phyloP scores from a whole-genome alignment of 2,329 filamentous ascomycete species.

The Fusarium sp. region DNA sequence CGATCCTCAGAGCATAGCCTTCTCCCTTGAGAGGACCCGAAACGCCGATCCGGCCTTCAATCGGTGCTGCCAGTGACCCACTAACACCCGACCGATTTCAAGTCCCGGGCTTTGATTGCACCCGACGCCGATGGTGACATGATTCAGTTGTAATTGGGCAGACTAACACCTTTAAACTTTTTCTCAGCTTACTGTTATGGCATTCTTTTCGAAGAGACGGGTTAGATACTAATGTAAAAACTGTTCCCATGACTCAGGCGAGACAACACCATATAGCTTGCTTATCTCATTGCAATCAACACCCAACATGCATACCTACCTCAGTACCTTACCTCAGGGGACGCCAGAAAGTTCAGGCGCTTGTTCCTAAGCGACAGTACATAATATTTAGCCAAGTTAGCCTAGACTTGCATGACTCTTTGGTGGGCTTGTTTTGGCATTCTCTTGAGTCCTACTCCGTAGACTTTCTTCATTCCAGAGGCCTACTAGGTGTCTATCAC shows the following conservation, averaged over 20 bases:
- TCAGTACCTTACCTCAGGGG: not conserved
- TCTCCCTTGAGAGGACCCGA: constrained; percentile 15
- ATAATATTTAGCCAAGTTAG: not conserved
- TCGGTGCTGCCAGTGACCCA: constrained; percentile 18
- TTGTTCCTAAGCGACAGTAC: not conserved
- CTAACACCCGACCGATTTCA: constrained; percentile 18
- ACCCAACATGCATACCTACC: not conserved
- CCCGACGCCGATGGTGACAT: constrained; percentile 15
- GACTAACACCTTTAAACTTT: not conserved
- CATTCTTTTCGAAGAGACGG: not conserved
- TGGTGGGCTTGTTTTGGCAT: not conserved
- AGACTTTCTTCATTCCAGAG: not conserved
- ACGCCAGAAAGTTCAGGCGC: not conserved
- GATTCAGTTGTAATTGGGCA: constrained; percentile 3
- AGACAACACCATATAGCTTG: not conserved
- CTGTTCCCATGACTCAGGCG: constrained; percentile 7
- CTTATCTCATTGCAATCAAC: constrained; percentile 10
- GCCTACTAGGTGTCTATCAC: not conserved
- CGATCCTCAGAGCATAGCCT: constrained; percentile 14
- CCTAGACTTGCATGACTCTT: not conserved
- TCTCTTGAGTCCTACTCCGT: not conserved
- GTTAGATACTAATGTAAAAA: not conserved
- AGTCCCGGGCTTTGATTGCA: constrained; percentile 2
- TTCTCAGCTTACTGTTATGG: not conserved
- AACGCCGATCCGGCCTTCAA: constrained; percentile 28